phyloP scores from a whole-genome alignment of 495 filamentous ascomycete genomes.

The Talaromyces trachyspermus region DNA sequence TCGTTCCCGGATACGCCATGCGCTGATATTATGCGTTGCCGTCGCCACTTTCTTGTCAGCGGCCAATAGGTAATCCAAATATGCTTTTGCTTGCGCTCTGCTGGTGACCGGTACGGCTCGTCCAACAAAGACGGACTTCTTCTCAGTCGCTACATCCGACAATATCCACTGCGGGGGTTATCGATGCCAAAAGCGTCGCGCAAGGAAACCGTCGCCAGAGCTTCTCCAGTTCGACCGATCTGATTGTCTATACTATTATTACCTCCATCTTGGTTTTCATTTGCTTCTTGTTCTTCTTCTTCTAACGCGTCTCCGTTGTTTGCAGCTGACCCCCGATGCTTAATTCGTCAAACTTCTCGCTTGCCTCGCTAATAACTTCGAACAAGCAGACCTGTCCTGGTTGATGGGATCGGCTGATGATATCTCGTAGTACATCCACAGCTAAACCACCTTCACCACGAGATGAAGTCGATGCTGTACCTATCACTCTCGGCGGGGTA shows the following conservation, averaged over 20 bases:
- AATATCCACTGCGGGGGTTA: constrained; percentile 56
- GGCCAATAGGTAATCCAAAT: constrained; percentile 62
- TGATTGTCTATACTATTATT: constrained; percentile 10
- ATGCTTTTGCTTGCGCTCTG: constrained; percentile 59
- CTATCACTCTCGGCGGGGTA: constrained; percentile 59
- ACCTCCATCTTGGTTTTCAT: constrained; percentile 4
- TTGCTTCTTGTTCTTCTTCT: constrained; percentile 2
- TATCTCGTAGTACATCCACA: constrained; percentile 56
- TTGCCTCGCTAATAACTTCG: constrained; percentile 64
- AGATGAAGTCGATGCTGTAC: constrained; percentile 44
- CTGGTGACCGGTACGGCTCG: constrained; percentile 61
- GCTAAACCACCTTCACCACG: constrained; percentile 62
- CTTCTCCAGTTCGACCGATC: constrained; percentile 10
- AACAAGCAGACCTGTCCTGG: constrained; percentile 80
- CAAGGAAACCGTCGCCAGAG: constrained; percentile 23
- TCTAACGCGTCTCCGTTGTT: constrained; percentile 4
- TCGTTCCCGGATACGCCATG: constrained; percentile 51
- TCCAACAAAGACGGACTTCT: constrained; percentile 83
- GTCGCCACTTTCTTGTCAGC: constrained; percentile 74
- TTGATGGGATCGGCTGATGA: constrained; percentile 56
- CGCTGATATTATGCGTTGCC: constrained; percentile 87
- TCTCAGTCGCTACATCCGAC: constrained; percentile 65
- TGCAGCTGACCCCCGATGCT: constrained; percentile 25
- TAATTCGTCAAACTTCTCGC: constrained; percentile 38
- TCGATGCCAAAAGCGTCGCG: constrained; percentile 30